Conservation (phyloP, 2,329 filamentous ascomycete species). For the Fusarium illudens region DNA sequence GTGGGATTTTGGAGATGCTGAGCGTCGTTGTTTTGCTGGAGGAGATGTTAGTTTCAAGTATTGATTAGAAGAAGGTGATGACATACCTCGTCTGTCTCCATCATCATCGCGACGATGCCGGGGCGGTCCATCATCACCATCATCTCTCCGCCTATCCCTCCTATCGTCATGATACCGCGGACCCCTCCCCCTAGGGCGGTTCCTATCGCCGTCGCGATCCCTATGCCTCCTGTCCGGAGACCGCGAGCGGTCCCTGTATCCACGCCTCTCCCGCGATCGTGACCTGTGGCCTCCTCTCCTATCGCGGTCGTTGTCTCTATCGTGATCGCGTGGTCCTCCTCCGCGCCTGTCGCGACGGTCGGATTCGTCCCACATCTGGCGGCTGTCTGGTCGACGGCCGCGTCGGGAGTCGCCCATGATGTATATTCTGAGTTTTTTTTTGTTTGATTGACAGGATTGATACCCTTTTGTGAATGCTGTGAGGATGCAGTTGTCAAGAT, state of each 20-base stretch:
- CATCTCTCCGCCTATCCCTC: conserved; percentile 39
- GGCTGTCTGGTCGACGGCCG: conserved; percentile 58
- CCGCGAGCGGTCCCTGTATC: conserved; percentile 49
- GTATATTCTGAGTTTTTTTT: not conserved
- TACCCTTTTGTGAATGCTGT: not conserved
- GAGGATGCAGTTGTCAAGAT: not conserved
- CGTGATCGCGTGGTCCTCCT: conserved; percentile 34
- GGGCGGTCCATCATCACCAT: conserved; percentile 34
- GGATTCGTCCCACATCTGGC: conserved; percentile 68
- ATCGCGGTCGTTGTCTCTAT: conserved; percentile 46
- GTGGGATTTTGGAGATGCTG: conserved; percentile 48
- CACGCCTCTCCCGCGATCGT: conserved; percentile 47
- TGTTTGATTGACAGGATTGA: not conserved
- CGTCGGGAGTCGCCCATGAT: conserved; percentile 48
- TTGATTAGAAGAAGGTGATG: not conserved
- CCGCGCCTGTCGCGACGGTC: conserved; percentile 51
- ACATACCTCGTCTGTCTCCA: conserved; percentile 39
- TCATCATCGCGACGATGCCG: conserved; percentile 38
- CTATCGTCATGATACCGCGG: conserved; percentile 42
- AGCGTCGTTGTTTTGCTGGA: conserved; percentile 46
- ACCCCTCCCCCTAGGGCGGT: conserved; percentile 45
- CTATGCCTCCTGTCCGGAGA: conserved; percentile 49
- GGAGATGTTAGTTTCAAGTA: conserved; percentile 8
- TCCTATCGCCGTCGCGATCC: conserved; percentile 51
- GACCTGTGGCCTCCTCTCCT: conserved; percentile 47